A percentile compares a stretch with the other conserved stretches of the same genome.
Evolutionary conservation across 495 filamentous ascomycete genomes (phyloP).

Genomic region (Copromyces sp.): DNA sequence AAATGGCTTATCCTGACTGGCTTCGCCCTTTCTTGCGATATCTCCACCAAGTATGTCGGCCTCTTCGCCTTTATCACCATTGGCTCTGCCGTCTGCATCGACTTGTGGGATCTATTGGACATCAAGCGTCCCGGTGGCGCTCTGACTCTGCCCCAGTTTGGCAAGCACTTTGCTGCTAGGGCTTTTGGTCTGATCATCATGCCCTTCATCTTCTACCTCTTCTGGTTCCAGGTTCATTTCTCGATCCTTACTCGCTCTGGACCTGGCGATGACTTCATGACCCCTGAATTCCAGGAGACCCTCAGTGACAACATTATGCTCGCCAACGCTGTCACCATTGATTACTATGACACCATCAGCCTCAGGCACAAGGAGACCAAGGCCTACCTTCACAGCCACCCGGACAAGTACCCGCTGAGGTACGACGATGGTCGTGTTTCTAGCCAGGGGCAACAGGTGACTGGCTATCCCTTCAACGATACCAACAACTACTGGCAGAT

Average conservation of each 20-base stretch:
- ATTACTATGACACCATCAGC: constrained; percentile 84
- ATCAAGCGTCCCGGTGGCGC: constrained; percentile 71
- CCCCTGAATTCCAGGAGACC: constrained; percentile 94
- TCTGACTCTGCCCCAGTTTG: constrained; percentile 66
- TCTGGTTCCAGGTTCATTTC: constrained; percentile 99
- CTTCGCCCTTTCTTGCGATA: constrained; percentile 89
- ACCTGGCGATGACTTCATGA: constrained; percentile 98
- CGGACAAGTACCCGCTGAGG: constrained; percentile 77
- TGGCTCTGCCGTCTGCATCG: constrained; percentile 83
- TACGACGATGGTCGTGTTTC: constrained; percentile 98
- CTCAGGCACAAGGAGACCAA: constrained; percentile 96
- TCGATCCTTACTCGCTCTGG: constrained; percentile 78
- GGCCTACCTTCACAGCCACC: constrained; percentile 88
- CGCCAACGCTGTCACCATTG: constrained; percentile 68
- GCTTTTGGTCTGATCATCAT: constrained; percentile 73
- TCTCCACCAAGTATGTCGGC: constrained; percentile 97
- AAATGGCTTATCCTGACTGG: constrained; percentile 97
- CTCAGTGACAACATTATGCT: constrained; percentile 89
- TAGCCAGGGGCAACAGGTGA: constrained; percentile 95
- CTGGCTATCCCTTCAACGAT: constrained; percentile 94
- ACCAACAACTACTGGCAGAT: constrained; percentile 99
- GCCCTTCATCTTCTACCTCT: constrained; percentile 95
- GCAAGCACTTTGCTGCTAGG: constrained; percentile 83
- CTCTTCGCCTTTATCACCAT: constrained; percentile 93
- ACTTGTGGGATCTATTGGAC: constrained; percentile 90